phyloP scores from a whole-genome alignment of 2,329 filamentous ascomycete genomes.

The Sarocladium strictum region DNA sequence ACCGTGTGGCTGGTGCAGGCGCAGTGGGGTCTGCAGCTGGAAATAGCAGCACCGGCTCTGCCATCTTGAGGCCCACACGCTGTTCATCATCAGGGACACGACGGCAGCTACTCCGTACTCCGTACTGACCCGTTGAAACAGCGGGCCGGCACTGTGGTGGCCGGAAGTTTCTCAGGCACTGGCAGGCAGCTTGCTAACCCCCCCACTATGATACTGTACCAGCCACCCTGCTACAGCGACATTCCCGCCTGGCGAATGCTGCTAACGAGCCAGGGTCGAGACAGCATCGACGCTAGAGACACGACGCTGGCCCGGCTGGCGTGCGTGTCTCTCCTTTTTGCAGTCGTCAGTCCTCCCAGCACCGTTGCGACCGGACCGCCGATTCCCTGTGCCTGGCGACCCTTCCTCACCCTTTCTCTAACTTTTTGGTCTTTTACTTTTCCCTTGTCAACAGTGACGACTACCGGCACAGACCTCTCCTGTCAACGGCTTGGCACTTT shows the following conservation, averaged over 20 bases:
- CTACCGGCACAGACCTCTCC: conserved; percentile 1
- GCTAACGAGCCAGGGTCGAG: not conserved
- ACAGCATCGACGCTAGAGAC: conserved; percentile 5
- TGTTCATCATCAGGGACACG: not conserved
- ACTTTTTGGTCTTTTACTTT: not conserved
- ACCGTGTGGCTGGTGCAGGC: not conserved
- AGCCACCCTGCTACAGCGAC: not conserved
- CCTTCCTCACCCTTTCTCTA: not conserved
- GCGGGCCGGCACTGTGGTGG: conserved; percentile 1
- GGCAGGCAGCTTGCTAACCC: not conserved
- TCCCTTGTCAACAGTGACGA: not conserved
- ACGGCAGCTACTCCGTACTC: not conserved
- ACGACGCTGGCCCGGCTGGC: not conserved
- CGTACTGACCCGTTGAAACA: conserved; percentile 1
- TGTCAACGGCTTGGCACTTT: conserved; percentile 4
- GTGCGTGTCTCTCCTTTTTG: not conserved
- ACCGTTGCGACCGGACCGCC: not conserved
- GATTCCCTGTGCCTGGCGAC: not conserved
- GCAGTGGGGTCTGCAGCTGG: not conserved
- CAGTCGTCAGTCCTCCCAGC: not conserved
- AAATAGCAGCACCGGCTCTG: not conserved
- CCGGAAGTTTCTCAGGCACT: not conserved
- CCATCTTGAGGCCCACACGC: not conserved
- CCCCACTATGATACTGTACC: not conserved
- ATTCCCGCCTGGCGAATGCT: not conserved